These are phyloP conservation scores for Colletotrichum gigasporum DNA, from an alignment of 2,329 filamentous ascomycete species.

Conservation along the genomic window DNA sequence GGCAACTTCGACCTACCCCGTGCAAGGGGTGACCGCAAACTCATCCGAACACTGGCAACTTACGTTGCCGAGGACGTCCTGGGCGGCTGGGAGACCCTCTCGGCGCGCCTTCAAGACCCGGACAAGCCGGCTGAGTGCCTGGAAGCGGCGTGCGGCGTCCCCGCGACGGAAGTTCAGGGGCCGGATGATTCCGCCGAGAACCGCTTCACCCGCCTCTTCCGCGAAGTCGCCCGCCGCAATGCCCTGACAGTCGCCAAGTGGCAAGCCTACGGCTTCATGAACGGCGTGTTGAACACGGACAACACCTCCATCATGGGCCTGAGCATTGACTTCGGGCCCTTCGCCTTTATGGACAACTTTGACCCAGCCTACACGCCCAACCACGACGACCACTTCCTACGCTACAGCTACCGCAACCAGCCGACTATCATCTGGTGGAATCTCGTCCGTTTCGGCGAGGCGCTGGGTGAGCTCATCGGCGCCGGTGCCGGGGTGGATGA, in stretches of 20 bases:
- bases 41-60: slow-evolving; percentile 79
- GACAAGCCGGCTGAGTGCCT: slow-evolving; percentile 57
- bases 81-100: slow-evolving; percentile 86
- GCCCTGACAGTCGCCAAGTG: slow-evolving; percentile 89
- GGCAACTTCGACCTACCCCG: slow-evolving; percentile 97
- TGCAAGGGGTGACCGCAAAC: slow-evolving; percentile 78
- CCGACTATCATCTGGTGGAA: slow-evolving; percentile 99
- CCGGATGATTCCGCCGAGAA: slow-evolving; percentile 78
- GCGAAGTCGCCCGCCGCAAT: slow-evolving; percentile 86
- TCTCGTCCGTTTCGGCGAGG: slow-evolving; percentile 88
- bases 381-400: slow-evolving; percentile 87
- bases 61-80: slow-evolving; percentile 92
- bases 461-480: slow-evolving; percentile 87
- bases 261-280: slow-evolving; percentile 99
- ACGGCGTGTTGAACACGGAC: slow-evolving; percentile 96
- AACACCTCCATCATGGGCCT: slow-evolving; percentile 93
- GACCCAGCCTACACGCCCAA: slow-evolving; percentile 96
- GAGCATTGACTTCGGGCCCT: slow-evolving; percentile 94
- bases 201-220: slow-evolving; percentile 85
- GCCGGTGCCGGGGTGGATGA: slow-evolving; percentile 78
- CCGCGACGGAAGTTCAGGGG: slow-evolving; percentile 71
- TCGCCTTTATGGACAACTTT: slow-evolving; percentile 97
- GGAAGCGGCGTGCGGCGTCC: slow-evolving; percentile 60
- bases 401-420: slow-evolving; percentile 94
- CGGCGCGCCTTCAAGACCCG: slow-evolving; percentile 65